Percentiles rank a stretch among this genome's conserved stretches.
Evolutionary conservation across 2,329 filamentous ascomycete genomes (phyloP).

Genomic region (Phaeosphaeriaceae sp.): DNA sequence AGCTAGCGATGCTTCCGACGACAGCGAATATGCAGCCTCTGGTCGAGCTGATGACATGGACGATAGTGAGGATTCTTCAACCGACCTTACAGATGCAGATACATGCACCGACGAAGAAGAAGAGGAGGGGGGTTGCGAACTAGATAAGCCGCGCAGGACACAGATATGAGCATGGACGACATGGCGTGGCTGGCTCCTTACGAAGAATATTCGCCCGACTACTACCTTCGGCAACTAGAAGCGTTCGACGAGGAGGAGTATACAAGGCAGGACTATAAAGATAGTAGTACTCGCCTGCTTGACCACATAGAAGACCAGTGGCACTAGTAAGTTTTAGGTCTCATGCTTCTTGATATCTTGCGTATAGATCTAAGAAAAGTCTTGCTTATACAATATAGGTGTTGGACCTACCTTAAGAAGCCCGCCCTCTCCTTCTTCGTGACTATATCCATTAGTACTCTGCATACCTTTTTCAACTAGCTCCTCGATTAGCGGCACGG

Average conservation of each 20-base stretch:
- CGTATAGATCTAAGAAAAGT: neutral
- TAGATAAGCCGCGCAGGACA: too few relatives aligned
- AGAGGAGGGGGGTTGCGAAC: neutral
- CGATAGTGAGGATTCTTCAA: neutral
- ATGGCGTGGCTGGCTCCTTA: neutral
- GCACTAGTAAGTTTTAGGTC: neutral
- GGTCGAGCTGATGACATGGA: neutral
- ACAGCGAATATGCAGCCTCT: neutral
- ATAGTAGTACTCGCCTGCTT: neutral
- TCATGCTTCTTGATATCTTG: neutral
- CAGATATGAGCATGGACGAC: neutral
- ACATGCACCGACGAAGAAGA: neutral
- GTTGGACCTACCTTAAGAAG: neutral
- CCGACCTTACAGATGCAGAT: neutral
- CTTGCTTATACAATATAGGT: neutral
- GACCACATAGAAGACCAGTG: neutral
- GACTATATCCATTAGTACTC: neutral
- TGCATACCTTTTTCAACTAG: slow-evolving; percentile 1
- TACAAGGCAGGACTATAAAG: neutral
- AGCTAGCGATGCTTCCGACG: neutral
- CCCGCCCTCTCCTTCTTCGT: neutral
- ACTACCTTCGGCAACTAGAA: too few relatives aligned
- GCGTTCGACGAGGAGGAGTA: too few relatives aligned
- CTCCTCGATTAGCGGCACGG: neutral
- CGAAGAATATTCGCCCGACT: too few relatives aligned